Percentiles rank a stretch among this genome's conserved stretches.
phyloP scores from a whole-genome alignment of 177 flowering plant genomes.

The Vitis hybrid region DNA sequence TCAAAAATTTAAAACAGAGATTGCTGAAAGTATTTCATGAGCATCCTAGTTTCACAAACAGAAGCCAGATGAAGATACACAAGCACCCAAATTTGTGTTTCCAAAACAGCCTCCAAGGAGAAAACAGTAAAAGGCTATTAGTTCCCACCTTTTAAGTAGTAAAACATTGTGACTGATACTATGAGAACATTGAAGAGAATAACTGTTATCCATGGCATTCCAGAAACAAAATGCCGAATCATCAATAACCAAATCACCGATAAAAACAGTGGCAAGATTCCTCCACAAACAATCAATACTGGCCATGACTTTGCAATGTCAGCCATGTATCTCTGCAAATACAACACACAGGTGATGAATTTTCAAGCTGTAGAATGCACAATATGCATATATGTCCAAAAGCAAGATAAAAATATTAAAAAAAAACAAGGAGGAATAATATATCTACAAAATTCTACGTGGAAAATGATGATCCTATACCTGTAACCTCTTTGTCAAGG shows the following conservation, averaged over 20 bases:
- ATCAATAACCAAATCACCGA: conserved; percentile 86
- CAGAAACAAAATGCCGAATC: conserved; percentile 92
- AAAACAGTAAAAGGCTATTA: background rate
- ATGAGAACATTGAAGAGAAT: conserved; percentile 74
- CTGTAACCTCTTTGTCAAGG: no score
- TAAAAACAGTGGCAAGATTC: conserved; percentile 79
- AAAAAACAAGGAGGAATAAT: background rate
- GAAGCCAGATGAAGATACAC: background rate
- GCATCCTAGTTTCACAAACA: no score
- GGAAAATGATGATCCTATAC: no score
- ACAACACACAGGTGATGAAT: conserved; percentile 1
- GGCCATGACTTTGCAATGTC: conserved; percentile 97
- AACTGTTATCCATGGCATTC: conserved; percentile 98
- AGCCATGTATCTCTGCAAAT: conserved; percentile 88
- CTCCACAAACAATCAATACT: conserved; percentile 93
- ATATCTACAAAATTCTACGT: no score
- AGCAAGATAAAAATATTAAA: no score
- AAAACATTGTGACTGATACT: conserved; percentile 84
- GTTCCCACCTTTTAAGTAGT: conserved; percentile 80
- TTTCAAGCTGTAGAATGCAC: background rate
- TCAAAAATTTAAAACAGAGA: no score
- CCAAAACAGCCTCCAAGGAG: background rate
- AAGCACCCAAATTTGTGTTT: background rate
- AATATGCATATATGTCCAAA: background rate
- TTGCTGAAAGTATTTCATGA: no score